Percentiles rank a stretch among this genome's conserved stretches.
Conservation (phyloP, 768 basidiomycete species). For the Russula sp. region DNA sequence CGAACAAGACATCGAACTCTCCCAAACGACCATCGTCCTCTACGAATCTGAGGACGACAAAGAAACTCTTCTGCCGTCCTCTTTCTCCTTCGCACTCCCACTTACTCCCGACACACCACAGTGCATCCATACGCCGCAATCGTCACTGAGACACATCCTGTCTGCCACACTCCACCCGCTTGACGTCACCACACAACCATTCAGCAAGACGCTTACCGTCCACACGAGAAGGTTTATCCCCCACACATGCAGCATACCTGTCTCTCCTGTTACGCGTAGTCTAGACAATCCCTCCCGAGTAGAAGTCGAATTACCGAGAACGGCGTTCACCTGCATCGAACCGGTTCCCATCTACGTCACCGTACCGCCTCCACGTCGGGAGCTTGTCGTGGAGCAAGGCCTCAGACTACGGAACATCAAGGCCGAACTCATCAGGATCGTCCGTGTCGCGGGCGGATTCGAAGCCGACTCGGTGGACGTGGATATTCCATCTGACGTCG, state of each 20-base stretch:
- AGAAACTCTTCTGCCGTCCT: slow-evolving; percentile 42
- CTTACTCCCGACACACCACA: slow-evolving; percentile 76
- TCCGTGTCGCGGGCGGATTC: slow-evolving; percentile 44
- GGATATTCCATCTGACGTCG: slow-evolving; percentile 21
- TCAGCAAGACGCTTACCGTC: slow-evolving; percentile 54
- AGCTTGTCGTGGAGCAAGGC: slow-evolving; percentile 61
- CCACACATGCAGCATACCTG: slow-evolving; percentile 47
- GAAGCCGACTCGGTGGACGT: slow-evolving; percentile 15
- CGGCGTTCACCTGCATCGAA: slow-evolving; percentile 65
- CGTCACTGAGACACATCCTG: slow-evolving; percentile 62
- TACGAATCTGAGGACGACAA: slow-evolving; percentile 38
- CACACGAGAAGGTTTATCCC: slow-evolving; percentile 72
- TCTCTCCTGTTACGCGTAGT: slow-evolving; percentile 51
- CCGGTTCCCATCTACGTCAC: slow-evolving; percentile 73
- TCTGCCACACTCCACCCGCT: slow-evolving; percentile 52
- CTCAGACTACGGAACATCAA: slow-evolving; percentile 74
- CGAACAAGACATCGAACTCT: slow-evolving; percentile 59
- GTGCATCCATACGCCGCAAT: slow-evolving; percentile 68
- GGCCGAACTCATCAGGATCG: slow-evolving; percentile 64
- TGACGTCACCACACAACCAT: slow-evolving; percentile 31
- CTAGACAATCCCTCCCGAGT: slow-evolving; percentile 60
- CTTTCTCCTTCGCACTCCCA: slow-evolving; percentile 76
- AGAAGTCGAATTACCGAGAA: slow-evolving; percentile 63
- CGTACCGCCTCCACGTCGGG: slow-evolving; percentile 63
- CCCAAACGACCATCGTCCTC: slow-evolving; percentile 47